These are phyloP conservation scores for Rhizopogon parksii DNA, from an alignment of 1,284 basidiomycete genomes.

Conservation along the genomic window DNA sequence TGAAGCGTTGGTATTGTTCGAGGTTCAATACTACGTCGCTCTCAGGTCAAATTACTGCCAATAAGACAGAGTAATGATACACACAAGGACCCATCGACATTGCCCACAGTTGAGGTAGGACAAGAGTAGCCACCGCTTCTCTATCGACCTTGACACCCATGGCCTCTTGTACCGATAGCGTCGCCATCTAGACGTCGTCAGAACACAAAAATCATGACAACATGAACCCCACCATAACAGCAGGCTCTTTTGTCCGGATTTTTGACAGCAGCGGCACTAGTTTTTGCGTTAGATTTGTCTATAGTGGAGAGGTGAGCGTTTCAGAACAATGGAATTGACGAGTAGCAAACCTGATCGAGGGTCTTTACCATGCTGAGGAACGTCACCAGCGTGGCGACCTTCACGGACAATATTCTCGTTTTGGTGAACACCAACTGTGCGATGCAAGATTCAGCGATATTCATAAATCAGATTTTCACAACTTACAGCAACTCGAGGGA, in stretches of 20 bases:
- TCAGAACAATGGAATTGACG: slow-evolving; percentile 1
- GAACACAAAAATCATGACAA: not conserved
- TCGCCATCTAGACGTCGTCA: slow-evolving; percentile 63
- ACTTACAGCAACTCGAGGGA: slow-evolving; percentile 82
- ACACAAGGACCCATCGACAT: slow-evolving; percentile 94
- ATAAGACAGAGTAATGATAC: slow-evolving; percentile 24
- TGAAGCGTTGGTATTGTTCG: slow-evolving; percentile 88
- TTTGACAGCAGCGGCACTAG: slow-evolving; percentile 90
- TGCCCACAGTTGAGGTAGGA: slow-evolving; percentile 89
- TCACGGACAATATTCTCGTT: slow-evolving; percentile 80
- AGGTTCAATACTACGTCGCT: slow-evolving; percentile 67
- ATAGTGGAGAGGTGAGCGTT: slow-evolving; percentile 8
- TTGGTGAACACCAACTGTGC: slow-evolving; percentile 80
- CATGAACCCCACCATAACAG: slow-evolving; percentile 66
- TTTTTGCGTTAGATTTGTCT: slow-evolving; percentile 87
- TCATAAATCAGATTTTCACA: slow-evolving; percentile 1
- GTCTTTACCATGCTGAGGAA: slow-evolving; percentile 92
- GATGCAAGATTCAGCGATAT: slow-evolving; percentile 11
- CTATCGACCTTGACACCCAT: slow-evolving; percentile 95
- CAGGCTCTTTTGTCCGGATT: slow-evolving; percentile 92
- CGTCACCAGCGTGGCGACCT: slow-evolving; percentile 83
- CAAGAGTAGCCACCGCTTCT: slow-evolving; percentile 89
- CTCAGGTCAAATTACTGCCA: slow-evolving; percentile 1
- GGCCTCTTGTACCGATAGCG: slow-evolving; percentile 89
- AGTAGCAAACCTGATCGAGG: slow-evolving; percentile 70